Base-by-base conservation (phyloP, 352 stramenopile genomes). In the Pythium brassicae region DNA sequence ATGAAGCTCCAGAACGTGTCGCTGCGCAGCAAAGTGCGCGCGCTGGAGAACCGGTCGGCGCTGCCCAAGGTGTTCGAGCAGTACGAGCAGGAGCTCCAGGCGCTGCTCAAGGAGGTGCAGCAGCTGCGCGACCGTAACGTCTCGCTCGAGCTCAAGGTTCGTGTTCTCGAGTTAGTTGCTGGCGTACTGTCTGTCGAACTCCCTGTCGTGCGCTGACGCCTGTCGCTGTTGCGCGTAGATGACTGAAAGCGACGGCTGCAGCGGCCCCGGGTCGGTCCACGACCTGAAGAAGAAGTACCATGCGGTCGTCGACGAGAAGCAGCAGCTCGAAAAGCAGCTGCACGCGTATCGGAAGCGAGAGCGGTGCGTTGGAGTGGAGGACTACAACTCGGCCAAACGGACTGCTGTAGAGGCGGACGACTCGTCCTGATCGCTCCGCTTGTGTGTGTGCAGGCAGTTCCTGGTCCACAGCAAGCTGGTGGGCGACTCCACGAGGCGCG, bases 211-310 rank as follows among this genome's bases (percentile, higher is more conserved):
- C 47, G 50, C 32, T 37, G 6, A 37, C 37, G 45, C 20, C 17
- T 51, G 22, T 42, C 23, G 5, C 12, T 8, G n/a, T 44, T 4
- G 3, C 19, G 1, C 8, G 34, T 27, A 62, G 49, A 62, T 62
- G 44, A 44, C 37, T n/a, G 60, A 55, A 7, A 45, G 35, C n/a
- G 60, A 58, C 10, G 35, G 54, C 20, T 56, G 20, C 54, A 63
- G 56, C 10, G 58, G 58, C 5, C 40, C 29, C 17, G 66, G 63
- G 1, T 67, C 56, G 9, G 62, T 58, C n/a, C 35, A 57, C 22
- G 78, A 92, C 25, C 64, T 90, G 10, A 87, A 85, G 57, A 87
- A 78, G 60, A 80, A 73, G 37, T 92, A 89, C 45, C 71, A 83
- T 9, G 64, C 74, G 27, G 62, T 78, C 8, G 64, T 80, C 1